Evolutionary conservation across 768 basidiomycete species (phyloP).

Genomic region (Russula virescens): DNA sequence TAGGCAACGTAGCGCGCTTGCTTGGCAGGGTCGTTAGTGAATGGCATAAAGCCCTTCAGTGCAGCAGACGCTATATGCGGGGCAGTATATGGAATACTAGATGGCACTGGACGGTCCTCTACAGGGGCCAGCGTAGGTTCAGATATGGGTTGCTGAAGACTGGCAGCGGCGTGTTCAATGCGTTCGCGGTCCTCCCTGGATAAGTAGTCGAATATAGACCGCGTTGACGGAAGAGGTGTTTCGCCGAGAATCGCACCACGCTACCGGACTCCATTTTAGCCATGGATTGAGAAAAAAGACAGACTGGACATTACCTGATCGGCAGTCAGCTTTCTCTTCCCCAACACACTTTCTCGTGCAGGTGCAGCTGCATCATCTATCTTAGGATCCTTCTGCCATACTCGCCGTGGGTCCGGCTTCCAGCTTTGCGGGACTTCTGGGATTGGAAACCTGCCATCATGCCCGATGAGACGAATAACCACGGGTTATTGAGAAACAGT

Average conservation of each 20-base stretch:
- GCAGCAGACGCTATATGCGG: slow-evolving; percentile 83
- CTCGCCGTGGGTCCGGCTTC: slow-evolving; percentile 74
- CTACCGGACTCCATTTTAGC: slow-evolving; percentile 36
- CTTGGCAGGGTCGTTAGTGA: slow-evolving; percentile 65
- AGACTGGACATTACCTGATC: slow-evolving; percentile 7
- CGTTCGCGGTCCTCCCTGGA: slow-evolving; percentile 90
- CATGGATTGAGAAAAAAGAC: no score
- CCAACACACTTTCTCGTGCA: slow-evolving; percentile 53
- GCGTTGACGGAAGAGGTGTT: slow-evolving; percentile 59
- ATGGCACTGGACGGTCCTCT: slow-evolving; percentile 27
- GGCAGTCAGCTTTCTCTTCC: slow-evolving; percentile 22
- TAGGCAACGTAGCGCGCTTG: slow-evolving; percentile 84
- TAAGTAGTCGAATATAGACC: slow-evolving; percentile 91
- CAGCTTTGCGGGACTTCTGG: slow-evolving; percentile 80
- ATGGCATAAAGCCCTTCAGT: slow-evolving; percentile 85
- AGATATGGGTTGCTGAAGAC: slow-evolving; percentile 27
- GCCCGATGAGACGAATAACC: slow-evolving; percentile 23
- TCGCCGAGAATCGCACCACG: slow-evolving; percentile 83
- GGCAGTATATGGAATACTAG: slow-evolving; percentile 44
- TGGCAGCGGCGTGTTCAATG: slow-evolving; percentile 51
- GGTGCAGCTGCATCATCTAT: slow-evolving; percentile 33
- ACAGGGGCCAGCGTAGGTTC: slow-evolving; percentile 28
- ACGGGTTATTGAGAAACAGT: slow-evolving; percentile 26
- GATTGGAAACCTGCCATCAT: slow-evolving; percentile 62
- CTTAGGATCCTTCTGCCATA: slow-evolving; percentile 52